Base-by-base conservation (phyloP, 2,329 filamentous ascomycete genomes). In the Chaetomiaceae sp. region DNA sequence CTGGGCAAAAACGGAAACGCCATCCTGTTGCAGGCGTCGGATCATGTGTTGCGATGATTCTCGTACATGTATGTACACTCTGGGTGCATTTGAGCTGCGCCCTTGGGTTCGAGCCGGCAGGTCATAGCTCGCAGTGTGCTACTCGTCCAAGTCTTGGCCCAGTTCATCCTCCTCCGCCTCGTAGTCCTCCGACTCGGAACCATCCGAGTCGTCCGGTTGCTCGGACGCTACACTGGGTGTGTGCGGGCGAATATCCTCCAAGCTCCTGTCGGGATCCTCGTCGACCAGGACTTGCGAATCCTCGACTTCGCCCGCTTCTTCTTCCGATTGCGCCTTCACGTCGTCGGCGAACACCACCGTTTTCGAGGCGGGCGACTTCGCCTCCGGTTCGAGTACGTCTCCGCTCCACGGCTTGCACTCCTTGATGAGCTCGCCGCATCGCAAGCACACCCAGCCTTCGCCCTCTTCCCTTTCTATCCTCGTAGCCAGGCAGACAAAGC, bases 401-500 rank as follows among this genome's bases (percentile, higher is more conserved):
- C 94, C 94, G 62, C 78, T 84, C 94, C 94, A 99, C 0, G 94
- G 90, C 67, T 83, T 85, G 70, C 92, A 97, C 67, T 91, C 84
- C 66, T 87, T 90, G 45, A 95, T 83, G 19, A 87, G 68, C 65
- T 89, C 87, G 17, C 91, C 91, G 66, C 94, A 99, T 19, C 94
- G 81, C 43, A 99, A 74, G 71, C 94, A 99, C 11, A 83, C 81
- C 90, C 91, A 96, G 2, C 92, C 92, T 66, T 96, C 90, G 29
- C 92, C 94, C 68, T 96, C 92, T 70, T 97, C 92, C 5, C 86
- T 83, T 70, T 96, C 92, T 39, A 99, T 79, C 55, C 89, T 83
- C 54, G 91, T 89, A 3, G 91, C 90, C n/a, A 97, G 72, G 66
- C 94, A 99, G 17, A 95, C 89, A 67, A 95, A 99, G 71, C 94